phyloP scores from a whole-genome alignment of 148 eudicot genomes.

The Persicaria maculosa region DNA sequence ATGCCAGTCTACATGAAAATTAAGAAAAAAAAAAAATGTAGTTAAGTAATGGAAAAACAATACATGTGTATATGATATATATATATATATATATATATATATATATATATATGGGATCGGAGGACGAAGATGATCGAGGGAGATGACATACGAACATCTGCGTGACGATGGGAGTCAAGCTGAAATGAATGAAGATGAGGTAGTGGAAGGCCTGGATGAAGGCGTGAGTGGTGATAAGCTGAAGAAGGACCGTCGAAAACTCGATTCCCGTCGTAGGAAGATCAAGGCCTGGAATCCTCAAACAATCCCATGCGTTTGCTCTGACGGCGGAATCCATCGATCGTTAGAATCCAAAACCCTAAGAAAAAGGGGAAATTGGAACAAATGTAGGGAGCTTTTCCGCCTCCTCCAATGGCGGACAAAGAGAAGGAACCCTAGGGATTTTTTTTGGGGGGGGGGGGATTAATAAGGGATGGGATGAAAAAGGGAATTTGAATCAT shows the following conservation, averaged over 20 bases:
- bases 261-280: background rate
- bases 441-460: too few species aligned
- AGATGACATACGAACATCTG: constrained; percentile 25
- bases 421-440: background rate
- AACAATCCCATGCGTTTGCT: background rate
- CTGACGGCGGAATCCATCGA: too few species aligned
- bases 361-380: too few species aligned
- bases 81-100: too few species aligned
- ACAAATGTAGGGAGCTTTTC: too few species aligned
- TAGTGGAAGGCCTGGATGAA: constrained; percentile 27
- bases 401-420: too few species aligned
- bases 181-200: constrained; percentile 16
- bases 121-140: background rate
- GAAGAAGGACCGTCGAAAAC: constrained; percentile 8
- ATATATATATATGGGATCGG: too few species aligned
- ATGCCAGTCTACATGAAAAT: constrained; percentile 22
- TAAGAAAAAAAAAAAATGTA: background rate
- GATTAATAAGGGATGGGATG: background rate
- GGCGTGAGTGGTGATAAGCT: constrained; percentile 19
- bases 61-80: too few species aligned
- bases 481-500: background rate
- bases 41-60: too few species aligned
- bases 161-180: constrained; percentile 28
- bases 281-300: background rate
- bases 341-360: too few species aligned